A percentile compares a stretch with the other conserved stretches of the same genome.
These are phyloP conservation scores for Lactarius sanguifluus DNA, from an alignment of 768 basidiomycete genomes.

Conservation along the genomic window DNA sequence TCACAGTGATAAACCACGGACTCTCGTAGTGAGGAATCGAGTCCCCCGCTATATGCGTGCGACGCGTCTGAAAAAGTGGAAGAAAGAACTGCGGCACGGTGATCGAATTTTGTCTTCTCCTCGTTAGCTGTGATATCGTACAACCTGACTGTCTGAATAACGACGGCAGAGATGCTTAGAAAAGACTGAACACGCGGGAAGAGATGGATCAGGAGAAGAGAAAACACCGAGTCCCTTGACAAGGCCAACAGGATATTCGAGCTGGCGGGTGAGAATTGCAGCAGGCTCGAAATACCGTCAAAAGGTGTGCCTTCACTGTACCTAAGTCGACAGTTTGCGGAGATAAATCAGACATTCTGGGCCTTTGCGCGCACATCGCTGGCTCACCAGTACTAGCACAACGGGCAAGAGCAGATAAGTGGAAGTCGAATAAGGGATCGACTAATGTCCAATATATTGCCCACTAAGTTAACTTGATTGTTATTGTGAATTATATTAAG, in stretches of 20 bases:
- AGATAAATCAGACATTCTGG: neutral
- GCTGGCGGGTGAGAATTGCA: conserved; percentile 75
- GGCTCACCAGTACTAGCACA: conserved; percentile 6
- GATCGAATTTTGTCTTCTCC: conserved; percentile 79
- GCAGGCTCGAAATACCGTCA: conserved; percentile 82
- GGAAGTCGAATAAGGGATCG: too few relatives aligned
- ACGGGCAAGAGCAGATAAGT: too few relatives aligned
- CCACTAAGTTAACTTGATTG: too few relatives aligned
- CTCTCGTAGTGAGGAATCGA: conserved; percentile 84
- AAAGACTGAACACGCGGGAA: conserved; percentile 33
- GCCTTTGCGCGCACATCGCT: neutral
- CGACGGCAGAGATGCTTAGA: conserved; percentile 33
- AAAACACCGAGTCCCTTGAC: conserved; percentile 81
- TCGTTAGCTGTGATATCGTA: conserved; percentile 58
- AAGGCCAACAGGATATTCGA: conserved; percentile 79
- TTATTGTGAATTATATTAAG: too few relatives aligned
- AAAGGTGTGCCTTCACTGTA: conserved; percentile 78
- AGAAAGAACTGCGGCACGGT: conserved; percentile 86
- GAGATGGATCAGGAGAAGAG: conserved; percentile 33
- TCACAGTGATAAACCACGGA: conserved; percentile 41
- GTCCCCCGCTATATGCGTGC: conserved; percentile 80
- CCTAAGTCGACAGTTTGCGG: conserved; percentile 38
- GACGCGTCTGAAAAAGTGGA: conserved; percentile 68
- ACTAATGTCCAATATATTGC: too few relatives aligned
- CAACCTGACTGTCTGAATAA: conserved; percentile 59